A percentile compares a stretch with the other conserved stretches of the same genome.
phyloP scores from a whole-genome alignment of 495 filamentous ascomycete genomes.

The Annulohypoxylon bovei region DNA sequence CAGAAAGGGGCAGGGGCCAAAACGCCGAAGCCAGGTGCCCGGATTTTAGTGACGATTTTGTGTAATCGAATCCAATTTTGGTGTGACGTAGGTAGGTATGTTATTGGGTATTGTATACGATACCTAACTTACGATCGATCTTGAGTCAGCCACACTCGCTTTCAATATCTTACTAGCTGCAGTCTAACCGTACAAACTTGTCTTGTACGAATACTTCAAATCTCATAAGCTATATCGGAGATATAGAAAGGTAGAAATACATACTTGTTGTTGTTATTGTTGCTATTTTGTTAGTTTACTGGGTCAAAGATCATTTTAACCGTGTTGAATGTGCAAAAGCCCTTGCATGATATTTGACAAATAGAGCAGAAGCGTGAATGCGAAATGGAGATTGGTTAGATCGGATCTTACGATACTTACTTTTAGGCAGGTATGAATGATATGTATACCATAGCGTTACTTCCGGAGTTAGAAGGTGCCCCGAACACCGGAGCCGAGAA shows the following conservation, averaged over 20 bases:
- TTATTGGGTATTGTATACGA: neutral
- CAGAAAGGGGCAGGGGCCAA: neutral
- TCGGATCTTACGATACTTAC: neutral
- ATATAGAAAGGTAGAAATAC: neutral
- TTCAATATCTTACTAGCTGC: neutral
- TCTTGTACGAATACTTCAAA: neutral
- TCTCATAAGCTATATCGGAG: neutral
- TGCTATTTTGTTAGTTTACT: neutral
- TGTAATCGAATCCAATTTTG: neutral
- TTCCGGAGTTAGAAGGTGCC: neutral
- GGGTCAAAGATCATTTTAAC: neutral
- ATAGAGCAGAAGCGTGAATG: neutral
- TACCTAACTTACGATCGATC: neutral
- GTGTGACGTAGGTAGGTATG: neutral
- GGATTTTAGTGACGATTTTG: neutral
- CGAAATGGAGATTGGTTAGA: neutral
- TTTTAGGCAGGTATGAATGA: neutral
- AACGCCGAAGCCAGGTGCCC: neutral
- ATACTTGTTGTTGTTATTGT: neutral
- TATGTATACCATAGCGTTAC: neutral
- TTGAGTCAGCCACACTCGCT: neutral
- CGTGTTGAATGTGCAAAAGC: neutral
- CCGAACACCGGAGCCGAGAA: constrained; percentile 5
- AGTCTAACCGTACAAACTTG: neutral
- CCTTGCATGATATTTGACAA: neutral